Evolutionary conservation across 495 filamentous ascomycete genomes (phyloP), one percentile per base, ranked within the genome.

Genomic region (Geopyxis carbonaria): DNA sequence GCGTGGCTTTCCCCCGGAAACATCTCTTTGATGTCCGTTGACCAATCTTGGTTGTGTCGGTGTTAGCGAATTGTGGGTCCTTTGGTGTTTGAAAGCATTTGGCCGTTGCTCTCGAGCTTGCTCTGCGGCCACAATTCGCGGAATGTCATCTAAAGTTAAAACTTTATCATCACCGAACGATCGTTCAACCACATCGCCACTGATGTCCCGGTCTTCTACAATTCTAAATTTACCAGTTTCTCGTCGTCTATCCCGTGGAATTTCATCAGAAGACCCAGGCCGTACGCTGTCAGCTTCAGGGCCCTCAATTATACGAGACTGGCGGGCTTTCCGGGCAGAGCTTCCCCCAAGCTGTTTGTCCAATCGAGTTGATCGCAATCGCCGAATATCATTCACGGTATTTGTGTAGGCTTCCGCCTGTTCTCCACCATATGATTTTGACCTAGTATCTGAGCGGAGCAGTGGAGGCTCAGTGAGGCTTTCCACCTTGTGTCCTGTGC

Each of bases 71-170:
- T 89, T 66, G 43, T 82, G 75, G 33, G 77, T 74, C 23, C 81
- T 73, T 11, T 76, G 73, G 50, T 82, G 80, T 44, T 67, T 76
- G 44, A 72, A 78, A 24, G 83, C 84, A 52, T 81, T 91, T 13
- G 84, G 76, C 38, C 84, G 72, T 55, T 92, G 86, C 55, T 93
- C 86, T 54, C 78, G 76, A 20, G 89, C 86, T 61, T 95, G 89
- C 50, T 94, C 83, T 6, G 87, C 82, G 2, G 89, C 89, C 30
- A 94, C 82, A 46, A 99, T 91, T 45, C 87, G 69, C n/a, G 89
- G 87, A 45, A 99, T 94, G 54, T 99, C 89, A 57, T 95, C 89
- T 40, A 99, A 63, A 4, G 85, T 93, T 23, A 95, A 65, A 10
- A 82, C 80, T 63, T 94, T 84, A 42, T 87, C 78, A 46, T 80